Evolutionary conservation across 2,329 filamentous ascomycete species (phyloP).

Genomic region (Trichoderma guizhouense): DNA sequence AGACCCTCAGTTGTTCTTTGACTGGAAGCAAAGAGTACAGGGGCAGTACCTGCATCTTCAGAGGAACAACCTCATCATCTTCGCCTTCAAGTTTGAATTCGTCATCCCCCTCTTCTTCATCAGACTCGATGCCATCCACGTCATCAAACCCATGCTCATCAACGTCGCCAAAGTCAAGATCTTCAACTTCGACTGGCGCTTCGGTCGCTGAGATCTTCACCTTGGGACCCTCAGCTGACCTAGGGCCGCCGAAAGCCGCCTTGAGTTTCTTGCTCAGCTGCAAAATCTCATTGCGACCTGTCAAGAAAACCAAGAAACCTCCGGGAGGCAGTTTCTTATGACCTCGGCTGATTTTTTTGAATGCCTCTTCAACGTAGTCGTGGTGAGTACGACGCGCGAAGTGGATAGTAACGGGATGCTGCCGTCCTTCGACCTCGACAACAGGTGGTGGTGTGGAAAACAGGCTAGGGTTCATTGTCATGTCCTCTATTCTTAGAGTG

Average conservation of each 20-base stretch:
- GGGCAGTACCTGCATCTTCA: conserved; percentile 84
- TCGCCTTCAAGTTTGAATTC: conserved; percentile 71
- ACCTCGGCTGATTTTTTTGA: conserved; percentile 79
- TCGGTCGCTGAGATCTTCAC: conserved; percentile 75
- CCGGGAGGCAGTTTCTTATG: conserved; percentile 88
- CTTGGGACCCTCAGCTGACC: conserved; percentile 57
- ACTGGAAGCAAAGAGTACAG: conserved; percentile 91
- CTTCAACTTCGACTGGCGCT: conserved; percentile 77
- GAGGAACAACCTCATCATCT: conserved; percentile 50
- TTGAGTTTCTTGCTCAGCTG: conserved; percentile 78
- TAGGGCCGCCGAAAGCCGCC: conserved; percentile 59
- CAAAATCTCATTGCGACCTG: conserved; percentile 87
- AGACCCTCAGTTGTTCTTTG: conserved; percentile 85
- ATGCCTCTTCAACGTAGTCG: conserved; percentile 89
- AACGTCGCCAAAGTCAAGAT: conserved; percentile 74
- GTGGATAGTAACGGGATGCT: conserved; percentile 85
- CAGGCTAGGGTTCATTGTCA: conserved; percentile 77
- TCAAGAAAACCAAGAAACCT: conserved; percentile 90
- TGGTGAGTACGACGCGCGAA: conserved; percentile 78
- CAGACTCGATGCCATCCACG: conserved; percentile 57
- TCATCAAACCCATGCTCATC: conserved; percentile 62
- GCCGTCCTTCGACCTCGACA: conserved; percentile 84
- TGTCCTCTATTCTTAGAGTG: conserved; percentile 84
- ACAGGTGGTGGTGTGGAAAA: conserved; percentile 79
- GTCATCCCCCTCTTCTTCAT: conserved; percentile 49